These are phyloP conservation scores for Lablab purpureus DNA, from an alignment of 306 rosid genomes.

Conservation along the genomic window DNA sequence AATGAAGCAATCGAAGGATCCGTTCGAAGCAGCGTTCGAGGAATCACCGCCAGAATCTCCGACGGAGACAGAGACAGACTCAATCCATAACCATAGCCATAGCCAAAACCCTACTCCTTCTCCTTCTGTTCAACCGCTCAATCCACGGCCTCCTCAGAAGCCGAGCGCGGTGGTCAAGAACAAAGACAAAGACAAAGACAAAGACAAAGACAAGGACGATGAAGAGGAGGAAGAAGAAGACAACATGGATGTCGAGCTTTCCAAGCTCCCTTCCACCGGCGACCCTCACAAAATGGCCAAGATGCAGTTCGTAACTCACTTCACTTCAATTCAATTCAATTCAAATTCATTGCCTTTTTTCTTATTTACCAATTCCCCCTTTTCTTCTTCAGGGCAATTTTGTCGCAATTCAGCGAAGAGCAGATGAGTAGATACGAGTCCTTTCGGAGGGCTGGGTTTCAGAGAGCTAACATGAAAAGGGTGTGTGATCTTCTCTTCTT, in stretches of 20 bases:
- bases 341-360: not conserved
- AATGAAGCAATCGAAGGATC: conserved; percentile 92
- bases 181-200: conserved; percentile 14
- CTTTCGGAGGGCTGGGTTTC: conserved; percentile 93
- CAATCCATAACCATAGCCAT: not conserved
- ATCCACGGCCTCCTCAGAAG: conserved; percentile 22
- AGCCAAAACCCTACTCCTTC: conserved; percentile 37
- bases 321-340: not conserved
- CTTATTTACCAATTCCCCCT: not conserved
- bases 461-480: conserved; percentile 91
- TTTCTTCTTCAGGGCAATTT: conserved; percentile 64
- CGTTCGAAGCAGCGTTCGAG: conserved; percentile 96
- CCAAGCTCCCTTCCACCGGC: conserved; percentile 73
- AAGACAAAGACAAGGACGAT: conserved; percentile 60
- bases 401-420: conserved; percentile 83
- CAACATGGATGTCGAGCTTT: conserved; percentile 88
- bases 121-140: conserved; percentile 1
- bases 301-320: conserved; percentile 65
- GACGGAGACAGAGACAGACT: not conserved
- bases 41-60: conserved; percentile 83
- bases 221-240: conserved; percentile 95
- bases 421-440: conserved; percentile 98
- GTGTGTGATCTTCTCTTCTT: conserved; percentile 40
- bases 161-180: conserved; percentile 40
- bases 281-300: conserved; percentile 88